A percentile compares a stretch with the other conserved stretches of the same genome.
Evolutionary conservation across 2,329 filamentous ascomycete genomes (phyloP).

Genomic region (Acrocalymma vagum): DNA sequence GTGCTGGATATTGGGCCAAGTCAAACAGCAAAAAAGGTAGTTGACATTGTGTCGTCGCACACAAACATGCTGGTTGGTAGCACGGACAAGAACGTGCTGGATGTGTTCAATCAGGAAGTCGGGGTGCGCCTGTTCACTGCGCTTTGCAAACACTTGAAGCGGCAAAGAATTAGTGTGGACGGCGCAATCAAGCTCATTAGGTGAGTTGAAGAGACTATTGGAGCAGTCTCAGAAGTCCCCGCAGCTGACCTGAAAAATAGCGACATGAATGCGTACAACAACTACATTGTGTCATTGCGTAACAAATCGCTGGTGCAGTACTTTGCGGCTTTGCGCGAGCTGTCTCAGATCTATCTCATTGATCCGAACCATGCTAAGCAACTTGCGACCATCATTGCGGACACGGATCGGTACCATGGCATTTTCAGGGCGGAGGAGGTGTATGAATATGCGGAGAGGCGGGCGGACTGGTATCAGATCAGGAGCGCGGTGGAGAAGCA

Average conservation of each 20-base stretch:
- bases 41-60: conserved; percentile 86
- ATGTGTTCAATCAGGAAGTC: conserved; percentile 98
- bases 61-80: conserved; percentile 93
- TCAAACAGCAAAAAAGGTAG: conserved; percentile 78
- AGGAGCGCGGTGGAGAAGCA: conserved; percentile 89
- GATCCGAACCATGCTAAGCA: conserved; percentile 88
- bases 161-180: conserved; percentile 88
- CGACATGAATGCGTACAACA: conserved; percentile 94
- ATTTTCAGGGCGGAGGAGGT: conserved; percentile 97
- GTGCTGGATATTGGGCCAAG: conserved; percentile 75
- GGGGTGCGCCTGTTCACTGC: conserved; percentile 90
- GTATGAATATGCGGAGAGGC: conserved; percentile 92
- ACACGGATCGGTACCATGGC: conserved; percentile 86
- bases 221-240: background rate
- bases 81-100: conserved; percentile 96
- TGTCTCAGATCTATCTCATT: conserved; percentile 95
- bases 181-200: conserved; percentile 90
- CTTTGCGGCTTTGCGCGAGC: conserved; percentile 88
- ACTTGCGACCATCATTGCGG: conserved; percentile 93
- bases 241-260: conserved; percentile 53
- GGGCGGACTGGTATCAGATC: conserved; percentile 95
- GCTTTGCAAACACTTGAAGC: conserved; percentile 96
- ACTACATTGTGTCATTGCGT: conserved; percentile 80
- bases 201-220: no score
- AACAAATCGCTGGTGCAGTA: conserved; percentile 88